Percentiles rank a stretch among this genome's conserved stretches.
Conservation (phyloP, 257 asterid genomes). For the Rubia yunnanensis region DNA sequence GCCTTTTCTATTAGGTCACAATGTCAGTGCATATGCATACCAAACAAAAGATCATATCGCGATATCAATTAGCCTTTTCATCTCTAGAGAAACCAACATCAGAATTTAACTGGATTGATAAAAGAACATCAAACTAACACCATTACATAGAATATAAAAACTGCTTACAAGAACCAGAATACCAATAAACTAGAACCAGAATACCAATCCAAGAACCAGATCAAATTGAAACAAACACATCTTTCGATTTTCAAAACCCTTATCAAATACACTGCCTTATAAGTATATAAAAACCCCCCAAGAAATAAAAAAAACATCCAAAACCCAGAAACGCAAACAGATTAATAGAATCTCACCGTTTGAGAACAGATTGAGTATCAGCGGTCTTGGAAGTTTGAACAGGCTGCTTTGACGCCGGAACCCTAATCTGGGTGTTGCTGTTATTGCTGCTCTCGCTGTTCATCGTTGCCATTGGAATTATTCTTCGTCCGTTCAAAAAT, state of each 20-base stretch:
- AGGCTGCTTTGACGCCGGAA: slow-evolving; percentile 22
- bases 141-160: not conserved
- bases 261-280: not conserved
- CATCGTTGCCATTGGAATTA: slow-evolving; percentile 39
- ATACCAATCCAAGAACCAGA: not conserved
- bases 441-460: slow-evolving; percentile 52
- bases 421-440: slow-evolving; percentile 30
- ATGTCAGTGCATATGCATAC: not conserved
- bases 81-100: not conserved
- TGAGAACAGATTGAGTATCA: slow-evolving; percentile 28
- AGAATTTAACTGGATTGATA: no score
- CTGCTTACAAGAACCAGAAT: not conserved
- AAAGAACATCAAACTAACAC: not conserved
- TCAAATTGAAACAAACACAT: not conserved
- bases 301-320: not conserved
- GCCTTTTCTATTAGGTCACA: not conserved
- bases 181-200: not conserved
- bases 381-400: slow-evolving; percentile 23
- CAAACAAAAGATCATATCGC: not conserved
- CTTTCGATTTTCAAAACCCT: not conserved
- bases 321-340: not conserved
- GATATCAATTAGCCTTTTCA: not conserved
- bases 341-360: slow-evolving; percentile 16
- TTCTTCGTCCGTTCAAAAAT: not conserved
- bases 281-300: no score